Base-by-base conservation (phyloP, 805 yeast genomes). In the Saccharomyces cerevisiae region DNA sequence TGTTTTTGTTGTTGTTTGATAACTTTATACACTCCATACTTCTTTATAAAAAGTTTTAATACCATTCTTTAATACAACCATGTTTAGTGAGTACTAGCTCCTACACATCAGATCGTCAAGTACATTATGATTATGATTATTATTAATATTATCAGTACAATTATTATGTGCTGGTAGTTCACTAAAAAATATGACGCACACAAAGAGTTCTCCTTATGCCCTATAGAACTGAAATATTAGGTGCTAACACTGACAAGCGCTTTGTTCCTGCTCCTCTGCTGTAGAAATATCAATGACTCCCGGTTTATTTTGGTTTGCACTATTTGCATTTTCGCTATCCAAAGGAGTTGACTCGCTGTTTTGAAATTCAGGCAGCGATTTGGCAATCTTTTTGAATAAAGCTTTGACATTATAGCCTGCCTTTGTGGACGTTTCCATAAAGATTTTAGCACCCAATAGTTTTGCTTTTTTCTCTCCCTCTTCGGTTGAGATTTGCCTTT, bases 351-450 rank as follows among this genome's bases (percentile, higher is more conserved):
- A 55, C 48, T 63, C 68, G 8, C 63, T 52, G 30, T 71, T 70
- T 61, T 81, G 84, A 65, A 89, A 83, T 53, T 91, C 97, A 1
- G 98, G 98, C 56, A 94, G 78, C 55, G 88, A 82, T 67, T 87
- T 87, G 13, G 98, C 99, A 58, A 92, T 87, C 67, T 86, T 87
- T 66, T 90, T 89, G 74, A 94, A 92, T 59, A 94, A 74, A 53
- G 82, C 80, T 73, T 92, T 92, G 53, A 94, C 97, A 63, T 94
- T 94, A 70, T 91, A 87, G 31, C 97, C 97, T 48, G 90, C 90
- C 73, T 91, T 92, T 10, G 98, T 92, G 56, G 96, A 86, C 1
- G 98, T 92, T 68, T 94, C 99, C 68, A 92, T 84, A 69, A 85
- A 88, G 57, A 87, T 82, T 67, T 83, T 81, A 48, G 92, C 91